These are phyloP conservation scores for Calycina herbarum DNA, from an alignment of 2,329 filamentous ascomycete genomes.

Conservation along the genomic window DNA sequence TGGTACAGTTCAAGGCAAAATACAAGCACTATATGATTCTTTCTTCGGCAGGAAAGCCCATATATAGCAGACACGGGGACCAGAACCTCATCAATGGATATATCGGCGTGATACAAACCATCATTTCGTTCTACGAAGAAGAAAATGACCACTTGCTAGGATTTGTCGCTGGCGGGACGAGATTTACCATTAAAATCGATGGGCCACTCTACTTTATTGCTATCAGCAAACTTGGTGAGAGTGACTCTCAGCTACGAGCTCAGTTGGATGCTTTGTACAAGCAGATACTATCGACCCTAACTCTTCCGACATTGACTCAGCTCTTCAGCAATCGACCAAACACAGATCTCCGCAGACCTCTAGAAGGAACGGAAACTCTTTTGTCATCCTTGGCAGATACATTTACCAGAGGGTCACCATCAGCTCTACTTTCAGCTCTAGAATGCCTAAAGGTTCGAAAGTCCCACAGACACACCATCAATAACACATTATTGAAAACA, in stretches of 20 bases:
- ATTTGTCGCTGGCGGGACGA: constrained; percentile 83
- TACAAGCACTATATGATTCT: constrained; percentile 96
- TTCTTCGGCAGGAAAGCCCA: constrained; percentile 93
- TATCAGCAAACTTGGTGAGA: constrained; percentile 90
- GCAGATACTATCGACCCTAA: constrained; percentile 95
- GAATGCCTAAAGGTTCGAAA: constrained; percentile 94
- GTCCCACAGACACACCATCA: constrained; percentile 80
- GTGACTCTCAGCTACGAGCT: constrained; percentile 79
- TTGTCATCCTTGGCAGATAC: constrained; percentile 91
- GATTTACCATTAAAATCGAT: constrained; percentile 82
- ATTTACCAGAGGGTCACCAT: constrained; percentile 90
- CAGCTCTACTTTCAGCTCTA: constrained; percentile 81
- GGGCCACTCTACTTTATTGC: constrained; percentile 91
- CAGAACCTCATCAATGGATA: constrained; percentile 87
- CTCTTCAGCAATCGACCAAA: constrained; percentile 90
- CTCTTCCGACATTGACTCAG: constrained; percentile 79
- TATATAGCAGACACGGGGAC: constrained; percentile 94
- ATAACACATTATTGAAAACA: constrained; percentile 79
- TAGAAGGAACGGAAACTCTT: constrained; percentile 88
- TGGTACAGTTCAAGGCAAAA: constrained; percentile 84
- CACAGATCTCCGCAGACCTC: constrained; percentile 85
- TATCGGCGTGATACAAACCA: constrained; percentile 93
- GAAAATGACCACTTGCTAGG: constrained; percentile 74
- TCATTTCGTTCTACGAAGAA: constrained; percentile 93
- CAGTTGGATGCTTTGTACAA: constrained; percentile 96